Evolutionary conservation across 2,329 filamentous ascomycete species (phyloP).

Genomic region (Diplodia seriata): DNA sequence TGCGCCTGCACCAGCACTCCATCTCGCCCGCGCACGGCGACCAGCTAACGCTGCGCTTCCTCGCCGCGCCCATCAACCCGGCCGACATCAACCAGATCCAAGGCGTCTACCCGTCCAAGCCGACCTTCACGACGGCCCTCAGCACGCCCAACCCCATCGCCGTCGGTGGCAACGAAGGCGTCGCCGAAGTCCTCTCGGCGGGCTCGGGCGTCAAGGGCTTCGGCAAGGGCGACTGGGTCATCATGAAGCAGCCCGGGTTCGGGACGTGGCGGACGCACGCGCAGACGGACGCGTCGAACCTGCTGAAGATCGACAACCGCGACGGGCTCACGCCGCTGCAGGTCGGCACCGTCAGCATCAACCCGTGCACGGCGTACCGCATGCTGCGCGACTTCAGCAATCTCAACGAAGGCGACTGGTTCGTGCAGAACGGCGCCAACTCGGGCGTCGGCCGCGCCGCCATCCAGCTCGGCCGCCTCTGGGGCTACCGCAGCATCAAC

Average conservation of each 20-base stretch:
- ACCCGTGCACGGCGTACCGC: constrained; percentile 92
- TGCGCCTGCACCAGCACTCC: constrained; percentile 74
- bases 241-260: constrained; percentile 81
- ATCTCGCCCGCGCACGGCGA: constrained; percentile 76
- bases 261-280: constrained; percentile 97
- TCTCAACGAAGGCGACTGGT: constrained; percentile 81
- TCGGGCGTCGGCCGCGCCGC: constrained; percentile 89
- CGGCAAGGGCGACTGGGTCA: constrained; percentile 86
- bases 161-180: constrained; percentile 88
- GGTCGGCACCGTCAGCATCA: constrained; percentile 87
- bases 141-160: constrained; percentile 79
- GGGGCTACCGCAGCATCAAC: constrained; percentile 92
- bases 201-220: constrained; percentile 69
- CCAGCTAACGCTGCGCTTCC: constrained; percentile 79
- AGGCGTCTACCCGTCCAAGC: constrained; percentile 90
- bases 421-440: constrained; percentile 97
- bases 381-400: constrained; percentile 83
- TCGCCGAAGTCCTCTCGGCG: constrained; percentile 82
- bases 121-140: constrained; percentile 75
- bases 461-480: constrained; percentile 83
- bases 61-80: constrained; percentile 92
- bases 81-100: constrained; percentile 98
- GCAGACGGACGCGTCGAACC: constrained; percentile 62
- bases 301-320: constrained; percentile 74
- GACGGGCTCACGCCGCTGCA: constrained; percentile 76